phyloP scores from a whole-genome alignment of 495 filamentous ascomycete genomes.

The Penicillium simplicissimum region DNA sequence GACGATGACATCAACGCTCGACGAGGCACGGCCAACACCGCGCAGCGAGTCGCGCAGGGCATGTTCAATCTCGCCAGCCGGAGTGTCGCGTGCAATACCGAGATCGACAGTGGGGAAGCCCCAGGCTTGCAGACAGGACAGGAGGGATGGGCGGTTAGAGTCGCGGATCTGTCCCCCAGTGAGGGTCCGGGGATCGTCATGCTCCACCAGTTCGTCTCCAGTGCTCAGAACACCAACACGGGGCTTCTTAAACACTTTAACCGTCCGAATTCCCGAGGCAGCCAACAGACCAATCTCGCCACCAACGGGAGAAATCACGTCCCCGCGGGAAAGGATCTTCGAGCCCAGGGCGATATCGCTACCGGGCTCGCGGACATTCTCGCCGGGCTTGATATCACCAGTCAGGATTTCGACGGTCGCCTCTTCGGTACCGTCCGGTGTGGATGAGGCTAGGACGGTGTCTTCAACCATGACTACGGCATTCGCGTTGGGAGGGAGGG shows the following conservation, averaged over 20 bases:
- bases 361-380: constrained; percentile 90
- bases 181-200: constrained; percentile 63
- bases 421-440: constrained; percentile 82
- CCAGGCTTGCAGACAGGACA: constrained; percentile 72
- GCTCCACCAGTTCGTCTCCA: constrained; percentile 88
- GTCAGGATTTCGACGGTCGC: constrained; percentile 82
- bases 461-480: constrained; percentile 98
- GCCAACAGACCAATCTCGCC: constrained; percentile 90
- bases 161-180: constrained; percentile 85
- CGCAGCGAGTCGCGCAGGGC: constrained; percentile 72
- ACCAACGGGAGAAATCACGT: constrained; percentile 76
- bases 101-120: constrained; percentile 82
- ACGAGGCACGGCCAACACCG: constrained; percentile 36
- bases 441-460: constrained; percentile 69
- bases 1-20: constrained; percentile 73
- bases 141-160: constrained; percentile 83
- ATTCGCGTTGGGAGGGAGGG: constrained; percentile 83
- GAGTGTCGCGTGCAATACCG: constrained; percentile 80
- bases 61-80: constrained; percentile 71
- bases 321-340: constrained; percentile 70
- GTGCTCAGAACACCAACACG: constrained; percentile 88
- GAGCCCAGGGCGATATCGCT: constrained; percentile 76
- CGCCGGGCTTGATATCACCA: constrained; percentile 67
- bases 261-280: constrained; percentile 73
- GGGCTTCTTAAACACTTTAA: constrained; percentile 75